Percentiles rank a stretch among this genome's conserved stretches.
Evolutionary conservation across 495 filamentous ascomycete genomes (phyloP).

Genomic region (Lasiosphaeria miniovina): DNA sequence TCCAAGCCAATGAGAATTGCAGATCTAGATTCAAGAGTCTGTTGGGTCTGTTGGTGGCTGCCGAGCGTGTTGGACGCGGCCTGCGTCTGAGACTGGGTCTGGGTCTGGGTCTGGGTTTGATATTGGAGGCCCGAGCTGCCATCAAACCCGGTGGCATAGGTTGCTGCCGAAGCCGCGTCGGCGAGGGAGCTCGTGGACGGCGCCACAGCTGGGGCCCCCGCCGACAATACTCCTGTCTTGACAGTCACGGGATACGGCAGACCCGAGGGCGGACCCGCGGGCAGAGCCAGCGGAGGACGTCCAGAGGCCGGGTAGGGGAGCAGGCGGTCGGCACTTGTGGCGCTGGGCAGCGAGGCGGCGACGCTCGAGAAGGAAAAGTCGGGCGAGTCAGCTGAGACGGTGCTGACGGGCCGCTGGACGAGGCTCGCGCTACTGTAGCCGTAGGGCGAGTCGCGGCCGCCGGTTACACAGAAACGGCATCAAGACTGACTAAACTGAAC

Average conservation of each 20-base stretch:
- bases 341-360: constrained; percentile 37
- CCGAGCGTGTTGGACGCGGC: not conserved
- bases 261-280: constrained; percentile 27
- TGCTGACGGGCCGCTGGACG: constrained; percentile 35
- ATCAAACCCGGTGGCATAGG: constrained; percentile 15
- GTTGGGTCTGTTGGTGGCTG: not conserved
- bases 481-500: too few relatives aligned
- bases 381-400: constrained; percentile 27
- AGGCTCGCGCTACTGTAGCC: constrained; percentile 26
- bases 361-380: constrained; percentile 40
- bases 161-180: constrained; percentile 24
- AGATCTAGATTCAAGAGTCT: too few relatives aligned
- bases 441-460: constrained; percentile 32
- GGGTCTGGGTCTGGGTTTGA: too few relatives aligned
- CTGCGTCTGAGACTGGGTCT: too few relatives aligned
- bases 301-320: constrained; percentile 33
- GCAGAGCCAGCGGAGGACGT: constrained; percentile 9
- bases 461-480: too few relatives aligned
- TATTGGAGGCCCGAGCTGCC: constrained; percentile 15
- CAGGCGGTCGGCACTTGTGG: constrained; percentile 34
- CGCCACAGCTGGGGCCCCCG: too few relatives aligned
- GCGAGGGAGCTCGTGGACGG: constrained; percentile 13
- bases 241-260: constrained; percentile 18
- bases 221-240: constrained; percentile 18
- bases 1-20: too few relatives aligned